Conservation (phyloP, 2,329 filamentous ascomycete genomes). For the Blumeria graminis region DNA sequence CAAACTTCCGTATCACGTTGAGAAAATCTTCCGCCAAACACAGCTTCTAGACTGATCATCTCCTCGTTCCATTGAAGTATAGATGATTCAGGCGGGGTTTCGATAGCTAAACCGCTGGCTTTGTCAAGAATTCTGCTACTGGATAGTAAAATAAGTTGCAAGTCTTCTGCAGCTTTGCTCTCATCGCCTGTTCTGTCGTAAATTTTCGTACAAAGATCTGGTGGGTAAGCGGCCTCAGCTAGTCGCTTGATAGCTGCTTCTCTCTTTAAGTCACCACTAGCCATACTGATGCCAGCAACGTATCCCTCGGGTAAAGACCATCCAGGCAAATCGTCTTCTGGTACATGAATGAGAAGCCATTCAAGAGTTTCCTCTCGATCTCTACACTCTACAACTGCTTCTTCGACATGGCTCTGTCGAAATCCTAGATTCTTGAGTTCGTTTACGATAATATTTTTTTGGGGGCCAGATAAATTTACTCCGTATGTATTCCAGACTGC, state of each 20-base stretch:
- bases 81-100: conserved; percentile 24
- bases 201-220: conserved; percentile 58
- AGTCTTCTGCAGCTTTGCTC: conserved; percentile 46
- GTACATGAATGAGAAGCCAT: conserved; percentile 90
- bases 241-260: conserved; percentile 69
- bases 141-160: conserved; percentile 45
- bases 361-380: conserved; percentile 81
- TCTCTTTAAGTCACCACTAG: conserved; percentile 52
- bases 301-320: conserved; percentile 90
- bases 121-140: conserved; percentile 18
- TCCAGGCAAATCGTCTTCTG: conserved; percentile 80
- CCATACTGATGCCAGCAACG: conserved; percentile 69
- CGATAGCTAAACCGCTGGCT: conserved; percentile 15
- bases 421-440: conserved; percentile 66
- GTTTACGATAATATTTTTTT: conserved; percentile 37
- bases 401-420: conserved; percentile 67
- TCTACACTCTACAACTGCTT: conserved; percentile 70
- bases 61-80: conserved; percentile 66
- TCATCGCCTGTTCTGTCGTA: conserved; percentile 53
- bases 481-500: conserved; percentile 72
- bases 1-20: conserved; percentile 38
- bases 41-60: conserved; percentile 58
- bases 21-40: conserved; percentile 53
- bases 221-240: conserved; percentile 59
- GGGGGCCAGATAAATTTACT: conserved; percentile 33